phyloP scores from a whole-genome alignment of 176 grass and related monocot species.

The Thinopyrum elongatum region DNA sequence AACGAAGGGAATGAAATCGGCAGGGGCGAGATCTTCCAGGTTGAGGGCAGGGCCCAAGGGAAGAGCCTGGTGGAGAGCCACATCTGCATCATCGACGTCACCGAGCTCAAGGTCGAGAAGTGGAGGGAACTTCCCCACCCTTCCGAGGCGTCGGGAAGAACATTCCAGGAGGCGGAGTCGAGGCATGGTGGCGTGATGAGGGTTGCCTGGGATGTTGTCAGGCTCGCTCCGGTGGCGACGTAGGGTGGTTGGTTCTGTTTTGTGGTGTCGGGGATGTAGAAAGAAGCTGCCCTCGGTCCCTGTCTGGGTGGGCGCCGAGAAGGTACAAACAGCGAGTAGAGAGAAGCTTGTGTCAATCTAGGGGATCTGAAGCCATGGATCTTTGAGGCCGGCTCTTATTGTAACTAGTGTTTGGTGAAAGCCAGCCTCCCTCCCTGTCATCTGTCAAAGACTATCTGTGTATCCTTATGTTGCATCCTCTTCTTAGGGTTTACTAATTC shows the following conservation, averaged over 20 bases:
- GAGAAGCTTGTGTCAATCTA: neutral
- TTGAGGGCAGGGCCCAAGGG: conserved; percentile 45
- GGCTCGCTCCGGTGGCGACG: conserved; percentile 28
- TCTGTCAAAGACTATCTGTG: neutral
- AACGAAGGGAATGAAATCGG: conserved; percentile 65
- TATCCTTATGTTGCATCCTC: neutral
- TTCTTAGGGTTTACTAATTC: neutral
- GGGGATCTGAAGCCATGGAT: neutral
- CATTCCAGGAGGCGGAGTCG: conserved; percentile 61
- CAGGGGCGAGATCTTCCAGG: conserved; percentile 60
- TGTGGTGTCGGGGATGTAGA: neutral
- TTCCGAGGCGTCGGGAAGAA: conserved; percentile 59
- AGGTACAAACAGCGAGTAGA: neutral
- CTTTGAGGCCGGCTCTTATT: neutral
- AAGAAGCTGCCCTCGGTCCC: neutral
- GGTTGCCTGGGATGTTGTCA: conserved; percentile 65
- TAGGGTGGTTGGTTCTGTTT: neutral
- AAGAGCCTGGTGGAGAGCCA: conserved; percentile 40
- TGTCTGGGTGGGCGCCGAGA: neutral
- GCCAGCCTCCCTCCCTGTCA: neutral
- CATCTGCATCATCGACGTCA: conserved; percentile 55
- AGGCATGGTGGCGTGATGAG: conserved; percentile 63
- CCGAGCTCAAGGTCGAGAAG: conserved; percentile 66
- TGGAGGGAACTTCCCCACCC: conserved; percentile 75
- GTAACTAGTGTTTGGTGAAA: neutral